phyloP scores from a whole-genome alignment of 176 grass and related monocot genomes.

The Sorghum bicolor region DNA sequence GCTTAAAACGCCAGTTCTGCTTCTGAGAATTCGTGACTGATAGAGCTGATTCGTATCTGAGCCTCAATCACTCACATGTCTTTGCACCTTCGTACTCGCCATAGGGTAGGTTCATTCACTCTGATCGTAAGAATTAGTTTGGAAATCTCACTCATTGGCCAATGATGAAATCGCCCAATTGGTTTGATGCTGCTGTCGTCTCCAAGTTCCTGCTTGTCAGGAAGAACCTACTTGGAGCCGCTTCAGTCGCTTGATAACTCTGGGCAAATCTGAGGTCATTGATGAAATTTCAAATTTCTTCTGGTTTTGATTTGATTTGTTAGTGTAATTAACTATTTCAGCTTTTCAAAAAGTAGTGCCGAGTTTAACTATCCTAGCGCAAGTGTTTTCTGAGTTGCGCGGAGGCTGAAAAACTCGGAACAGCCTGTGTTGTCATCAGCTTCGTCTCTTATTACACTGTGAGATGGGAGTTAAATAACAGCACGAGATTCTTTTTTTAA shows the following conservation, averaged over 20 bases:
- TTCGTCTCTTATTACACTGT: slow-evolving; percentile 24
- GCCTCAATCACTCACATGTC: not conserved
- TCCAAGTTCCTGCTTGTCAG: too few species aligned
- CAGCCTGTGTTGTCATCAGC: slow-evolving; percentile 62
- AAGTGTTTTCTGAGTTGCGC: slow-evolving; percentile 12
- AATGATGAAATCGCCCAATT: too few species aligned
- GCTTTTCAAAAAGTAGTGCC: not conserved
- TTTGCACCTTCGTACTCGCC: too few species aligned
- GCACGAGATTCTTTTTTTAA: slow-evolving; percentile 26
- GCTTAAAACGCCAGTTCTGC: slow-evolving; percentile 68
- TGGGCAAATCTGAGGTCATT: slow-evolving; percentile 18
- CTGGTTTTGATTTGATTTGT: not conserved
- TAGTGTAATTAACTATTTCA: not conserved
- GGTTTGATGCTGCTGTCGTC: too few species aligned
- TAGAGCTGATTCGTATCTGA: slow-evolving; percentile 45
- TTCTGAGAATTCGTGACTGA: slow-evolving; percentile 75
- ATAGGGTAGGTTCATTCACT: not conserved
- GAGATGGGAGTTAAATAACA: slow-evolving; percentile 63
- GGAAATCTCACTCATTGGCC: not conserved
- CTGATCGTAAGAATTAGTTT: rapidly evolving
- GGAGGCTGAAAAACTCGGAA: slow-evolving; percentile 53
- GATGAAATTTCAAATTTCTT: not conserved
- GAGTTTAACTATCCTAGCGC: slow-evolving; percentile 55
- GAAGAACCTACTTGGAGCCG: slow-evolving; percentile 33
- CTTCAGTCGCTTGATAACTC: slow-evolving; percentile 21